Evolutionary conservation across 1,139 yeast species (phyloP).

Genomic region (Petasospora rhodanensis): DNA sequence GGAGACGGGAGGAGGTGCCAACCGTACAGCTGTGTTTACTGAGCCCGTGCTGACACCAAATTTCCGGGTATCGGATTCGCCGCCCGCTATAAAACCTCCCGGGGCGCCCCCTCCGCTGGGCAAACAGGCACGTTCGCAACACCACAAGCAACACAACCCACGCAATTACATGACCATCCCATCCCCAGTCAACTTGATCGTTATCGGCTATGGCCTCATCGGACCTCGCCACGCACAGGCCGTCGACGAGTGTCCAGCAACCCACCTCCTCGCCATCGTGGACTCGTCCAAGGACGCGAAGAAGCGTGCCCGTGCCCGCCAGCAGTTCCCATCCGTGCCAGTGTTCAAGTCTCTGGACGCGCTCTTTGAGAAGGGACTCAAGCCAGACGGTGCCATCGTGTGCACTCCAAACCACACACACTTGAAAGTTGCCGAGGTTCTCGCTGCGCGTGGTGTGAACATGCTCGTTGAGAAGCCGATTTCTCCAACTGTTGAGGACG

Average conservation of each 20-base stretch:
- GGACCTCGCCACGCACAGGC: constrained; percentile 19
- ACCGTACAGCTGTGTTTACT: too few species aligned
- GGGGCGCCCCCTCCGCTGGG: not conserved
- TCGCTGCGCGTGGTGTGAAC: constrained; percentile 10
- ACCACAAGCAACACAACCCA: too few species aligned
- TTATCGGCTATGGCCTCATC: constrained; percentile 17
- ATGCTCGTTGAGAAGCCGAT: constrained; percentile 18
- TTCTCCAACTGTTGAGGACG: constrained; percentile 17
- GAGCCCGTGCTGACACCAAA: too few species aligned
- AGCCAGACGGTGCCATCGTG: constrained; percentile 18
- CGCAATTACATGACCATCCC: constrained; percentile 13
- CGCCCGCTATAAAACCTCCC: not conserved
- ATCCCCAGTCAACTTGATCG: constrained; percentile 11
- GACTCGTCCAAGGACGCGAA: constrained; percentile 14
- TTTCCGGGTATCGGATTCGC: too few species aligned
- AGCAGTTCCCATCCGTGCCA: constrained; percentile 12
- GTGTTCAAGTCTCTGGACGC: constrained; percentile 12
- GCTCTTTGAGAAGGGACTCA: constrained; percentile 14
- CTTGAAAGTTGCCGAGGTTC: constrained; percentile 9
- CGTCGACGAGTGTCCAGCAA: constrained; percentile 12
- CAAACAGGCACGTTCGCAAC: not conserved
- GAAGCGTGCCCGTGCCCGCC: constrained; percentile 14
- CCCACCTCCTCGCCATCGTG: constrained; percentile 14
- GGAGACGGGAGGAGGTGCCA: too few species aligned
- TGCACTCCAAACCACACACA: constrained; percentile 19